phyloP scores from a whole-genome alignment of 31 red algal species.

The Endocladia muricata region DNA sequence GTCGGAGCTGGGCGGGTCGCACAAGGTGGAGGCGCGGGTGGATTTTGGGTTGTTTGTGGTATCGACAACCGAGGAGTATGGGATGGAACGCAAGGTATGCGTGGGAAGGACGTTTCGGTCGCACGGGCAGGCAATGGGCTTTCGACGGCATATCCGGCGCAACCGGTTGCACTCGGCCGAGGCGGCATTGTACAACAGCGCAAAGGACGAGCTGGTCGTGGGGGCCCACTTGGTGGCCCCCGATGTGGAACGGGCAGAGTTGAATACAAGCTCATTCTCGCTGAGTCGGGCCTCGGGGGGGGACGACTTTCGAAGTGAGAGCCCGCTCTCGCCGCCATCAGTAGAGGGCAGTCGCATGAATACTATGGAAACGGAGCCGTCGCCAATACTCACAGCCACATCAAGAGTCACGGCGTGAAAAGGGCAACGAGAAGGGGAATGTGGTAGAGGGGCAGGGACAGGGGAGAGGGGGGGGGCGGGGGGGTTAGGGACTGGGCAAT shows the following conservation, averaged over 20 bases:
- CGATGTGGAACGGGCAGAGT: constrained; percentile 19
- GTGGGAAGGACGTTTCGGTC: constrained; percentile 36
- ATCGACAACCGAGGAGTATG: constrained; percentile 55
- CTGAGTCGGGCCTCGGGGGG: constrained; percentile 31
- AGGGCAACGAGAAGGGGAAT: too few relatives aligned
- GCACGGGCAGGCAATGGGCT: constrained; percentile 68
- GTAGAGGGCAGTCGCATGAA: constrained; percentile 35
- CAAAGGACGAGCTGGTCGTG: constrained; percentile 70
- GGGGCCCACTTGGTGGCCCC: constrained; percentile 64
- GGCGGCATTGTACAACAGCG: constrained; percentile 54
- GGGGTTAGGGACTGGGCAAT: too few relatives aligned
- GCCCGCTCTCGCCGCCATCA: constrained; percentile 28
- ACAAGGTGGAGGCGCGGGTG: constrained; percentile 43
- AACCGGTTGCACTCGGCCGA: constrained; percentile 29
- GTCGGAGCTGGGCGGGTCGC: constrained; percentile 19
- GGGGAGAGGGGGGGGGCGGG: too few relatives aligned
- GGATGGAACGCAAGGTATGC: constrained; percentile 71
- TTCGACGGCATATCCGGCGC: constrained; percentile 58
- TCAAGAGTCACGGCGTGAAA: constrained; percentile 29
- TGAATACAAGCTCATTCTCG: constrained; percentile 13
- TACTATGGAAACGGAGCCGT: constrained; percentile 41
- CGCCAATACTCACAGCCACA: constrained; percentile 49
- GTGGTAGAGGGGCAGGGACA: too few relatives aligned
- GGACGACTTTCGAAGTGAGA: constrained; percentile 50
- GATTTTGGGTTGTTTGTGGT: constrained; percentile 62